Evolutionary conservation across 2,329 filamentous ascomycete genomes (phyloP).

Genomic region (Aspergillus calidoustus): DNA sequence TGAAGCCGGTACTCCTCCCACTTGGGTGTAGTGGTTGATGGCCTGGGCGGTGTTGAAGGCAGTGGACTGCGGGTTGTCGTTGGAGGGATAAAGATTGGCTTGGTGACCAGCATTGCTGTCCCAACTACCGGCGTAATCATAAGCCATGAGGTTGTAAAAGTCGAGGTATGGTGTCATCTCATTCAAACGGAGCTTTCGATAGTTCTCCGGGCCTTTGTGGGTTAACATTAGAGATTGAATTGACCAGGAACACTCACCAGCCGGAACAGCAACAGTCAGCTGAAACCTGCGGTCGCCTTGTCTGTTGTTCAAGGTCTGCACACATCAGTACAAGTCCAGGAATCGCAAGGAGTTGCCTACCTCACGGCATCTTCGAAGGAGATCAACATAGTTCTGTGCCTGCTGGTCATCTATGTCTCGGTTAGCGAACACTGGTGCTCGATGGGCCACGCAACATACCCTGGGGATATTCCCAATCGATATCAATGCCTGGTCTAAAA

Average conservation of each 20-base stretch:
- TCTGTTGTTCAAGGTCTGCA: conserved; percentile 42
- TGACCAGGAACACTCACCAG: conserved; percentile 34
- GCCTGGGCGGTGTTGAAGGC: conserved; percentile 78
- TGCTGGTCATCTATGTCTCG: conserved; percentile 43
- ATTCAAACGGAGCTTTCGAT: conserved; percentile 46
- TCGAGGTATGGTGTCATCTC: conserved; percentile 55
- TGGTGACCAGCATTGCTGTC: conserved; percentile 75
- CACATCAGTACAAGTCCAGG: conserved; percentile 13
- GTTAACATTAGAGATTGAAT: not conserved
- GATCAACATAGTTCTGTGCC: conserved; percentile 48
- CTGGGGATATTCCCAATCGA: conserved; percentile 55
- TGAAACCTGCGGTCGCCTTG: conserved; percentile 51
- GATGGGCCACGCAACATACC: conserved; percentile 25
- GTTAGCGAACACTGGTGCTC: conserved; percentile 18
- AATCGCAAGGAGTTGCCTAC: conserved; percentile 28
- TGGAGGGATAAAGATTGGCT: conserved; percentile 72
- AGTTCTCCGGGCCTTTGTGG: conserved; percentile 44
- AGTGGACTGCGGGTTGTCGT: conserved; percentile 65
- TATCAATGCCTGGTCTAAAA: conserved; percentile 42
- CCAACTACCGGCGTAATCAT: conserved; percentile 87
- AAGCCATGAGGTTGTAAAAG: conserved; percentile 72
- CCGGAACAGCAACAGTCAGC: conserved; percentile 56
- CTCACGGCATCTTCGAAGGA: conserved; percentile 49
- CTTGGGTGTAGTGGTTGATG: conserved; percentile 69
- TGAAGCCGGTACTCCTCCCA: conserved; percentile 61